These are phyloP conservation scores for Fusarium denticulatum DNA, from an alignment of 2,329 filamentous ascomycete species.

Conservation along the genomic window DNA sequence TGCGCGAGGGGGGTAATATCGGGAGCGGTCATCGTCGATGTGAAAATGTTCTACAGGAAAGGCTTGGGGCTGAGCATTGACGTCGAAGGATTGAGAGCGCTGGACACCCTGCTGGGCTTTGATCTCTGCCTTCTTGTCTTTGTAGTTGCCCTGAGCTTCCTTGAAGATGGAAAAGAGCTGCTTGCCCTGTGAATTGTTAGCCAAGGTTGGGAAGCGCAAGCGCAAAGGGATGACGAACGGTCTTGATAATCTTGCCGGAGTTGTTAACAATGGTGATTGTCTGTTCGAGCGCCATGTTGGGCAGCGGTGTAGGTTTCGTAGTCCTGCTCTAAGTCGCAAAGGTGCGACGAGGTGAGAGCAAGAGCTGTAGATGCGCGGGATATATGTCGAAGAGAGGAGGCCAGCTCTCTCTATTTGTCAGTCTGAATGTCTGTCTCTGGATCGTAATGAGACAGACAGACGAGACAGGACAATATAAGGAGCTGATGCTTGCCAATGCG, in stretches of 20 bases:
- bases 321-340: slow-evolving; percentile 13
- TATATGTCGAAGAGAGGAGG: slow-evolving; percentile 26
- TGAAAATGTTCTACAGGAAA: slow-evolving; percentile 16
- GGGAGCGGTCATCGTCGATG: slow-evolving; percentile 46
- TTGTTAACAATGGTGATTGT: slow-evolving; percentile 91
- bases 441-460: slow-evolving; percentile 15
- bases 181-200: slow-evolving; percentile 73
- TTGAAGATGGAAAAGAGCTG: slow-evolving; percentile 91
- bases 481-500: slow-evolving; percentile 16
- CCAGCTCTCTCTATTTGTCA: slow-evolving; percentile 39
- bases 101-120: slow-evolving; percentile 70
- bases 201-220: background rate
- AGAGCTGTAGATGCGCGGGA: background rate
- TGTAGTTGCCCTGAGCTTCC: slow-evolving; percentile 88
- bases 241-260: slow-evolving; percentile 90
- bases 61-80: slow-evolving; percentile 47
- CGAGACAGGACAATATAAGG: slow-evolving; percentile 1
- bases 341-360: background rate
- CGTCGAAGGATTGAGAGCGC: slow-evolving; percentile 68
- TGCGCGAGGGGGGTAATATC: slow-evolving; percentile 50
- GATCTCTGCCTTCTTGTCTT: slow-evolving; percentile 86
- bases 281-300: slow-evolving; percentile 64
- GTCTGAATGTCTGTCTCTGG: slow-evolving; percentile 6
- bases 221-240: slow-evolving; percentile 64
- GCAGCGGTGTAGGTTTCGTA: slow-evolving; percentile 20